Percentiles rank a stretch among this genome's conserved stretches.
Evolutionary conservation across 306 rosid species (phyloP).

Genomic region (Castanospermum australe): DNA sequence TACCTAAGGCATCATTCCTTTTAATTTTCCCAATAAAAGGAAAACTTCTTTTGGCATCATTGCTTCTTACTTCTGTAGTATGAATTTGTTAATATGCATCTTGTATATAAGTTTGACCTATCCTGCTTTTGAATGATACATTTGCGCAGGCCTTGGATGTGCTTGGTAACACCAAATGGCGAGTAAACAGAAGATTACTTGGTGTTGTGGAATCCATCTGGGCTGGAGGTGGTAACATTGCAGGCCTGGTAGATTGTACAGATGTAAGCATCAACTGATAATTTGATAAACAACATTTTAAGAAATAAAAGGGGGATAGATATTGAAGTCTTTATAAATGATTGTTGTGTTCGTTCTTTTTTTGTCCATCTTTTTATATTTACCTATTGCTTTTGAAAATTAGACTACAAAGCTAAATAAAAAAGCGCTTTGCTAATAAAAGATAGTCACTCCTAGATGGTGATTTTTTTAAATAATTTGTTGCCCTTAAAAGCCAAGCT

Average conservation of each 20-base stretch:
- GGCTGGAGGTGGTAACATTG: slow-evolving; percentile 80
- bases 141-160: slow-evolving; percentile 72
- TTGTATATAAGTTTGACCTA: not conserved
- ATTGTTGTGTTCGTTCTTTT: not conserved
- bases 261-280: slow-evolving; percentile 52
- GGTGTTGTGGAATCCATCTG: slow-evolving; percentile 76
- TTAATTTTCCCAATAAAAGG: not conserved
- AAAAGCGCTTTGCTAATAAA: slow-evolving; percentile 1
- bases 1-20: not conserved
- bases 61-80: slow-evolving; percentile 7
- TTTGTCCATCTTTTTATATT: not conserved
- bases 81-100: not conserved
- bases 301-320: not conserved
- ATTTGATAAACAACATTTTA: not conserved
- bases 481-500: not conserved
- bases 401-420: not conserved
- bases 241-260: slow-evolving; percentile 75
- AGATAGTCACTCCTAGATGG: not conserved
- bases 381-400: slow-evolving; percentile 1
- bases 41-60: not conserved
- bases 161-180: slow-evolving; percentile 88
- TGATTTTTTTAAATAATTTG: slow-evolving; percentile 1
- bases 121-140: slow-evolving; percentile 1
- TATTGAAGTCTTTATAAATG: not conserved
- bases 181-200: slow-evolving; percentile 69